A percentile compares a stretch with the other conserved stretches of the same genome.
These are phyloP conservation scores for Neurospora terricola DNA, from an alignment of 495 filamentous ascomycete species.

Conservation along the genomic window DNA sequence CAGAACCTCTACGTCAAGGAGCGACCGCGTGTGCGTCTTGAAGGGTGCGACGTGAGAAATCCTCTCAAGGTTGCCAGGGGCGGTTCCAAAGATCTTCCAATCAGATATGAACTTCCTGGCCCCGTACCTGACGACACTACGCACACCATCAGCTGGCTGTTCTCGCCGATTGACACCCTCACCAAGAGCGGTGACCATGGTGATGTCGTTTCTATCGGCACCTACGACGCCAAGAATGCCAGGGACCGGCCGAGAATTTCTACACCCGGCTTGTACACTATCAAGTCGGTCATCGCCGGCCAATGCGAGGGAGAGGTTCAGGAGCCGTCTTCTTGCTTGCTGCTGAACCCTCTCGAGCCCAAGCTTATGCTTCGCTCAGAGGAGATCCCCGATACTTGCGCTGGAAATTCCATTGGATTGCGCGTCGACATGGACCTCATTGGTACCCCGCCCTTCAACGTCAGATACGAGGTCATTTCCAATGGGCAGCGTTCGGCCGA, in stretches of 20 bases:
- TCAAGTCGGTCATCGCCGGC: slow-evolving; percentile 66
- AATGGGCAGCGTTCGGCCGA: slow-evolving; percentile 31
- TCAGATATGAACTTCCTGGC: slow-evolving; percentile 56
- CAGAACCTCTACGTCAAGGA: slow-evolving; percentile 80
- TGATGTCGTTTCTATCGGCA: slow-evolving; percentile 39
- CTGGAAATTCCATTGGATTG: slow-evolving; percentile 82
- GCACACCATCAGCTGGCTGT: slow-evolving; percentile 55
- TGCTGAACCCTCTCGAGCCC: slow-evolving; percentile 86
- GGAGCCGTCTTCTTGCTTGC: slow-evolving; percentile 81
- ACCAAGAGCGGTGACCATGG: slow-evolving; percentile 54
- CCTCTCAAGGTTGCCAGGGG: slow-evolving; percentile 79
- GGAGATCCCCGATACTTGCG: slow-evolving; percentile 87
- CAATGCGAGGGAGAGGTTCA: slow-evolving; percentile 80
- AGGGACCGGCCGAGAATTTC: slow-evolving; percentile 48
- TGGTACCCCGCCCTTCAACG: slow-evolving; percentile 78
- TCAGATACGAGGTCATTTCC: slow-evolving; percentile 61
- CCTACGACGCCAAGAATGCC: slow-evolving; percentile 41
- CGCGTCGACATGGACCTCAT: slow-evolving; percentile 77
- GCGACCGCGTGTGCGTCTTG: slow-evolving; percentile 60
- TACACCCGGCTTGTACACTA: slow-evolving; percentile 73
- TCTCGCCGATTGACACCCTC: slow-evolving; percentile 57
- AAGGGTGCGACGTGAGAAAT: slow-evolving; percentile 63
- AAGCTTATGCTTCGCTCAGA: slow-evolving; percentile 60
- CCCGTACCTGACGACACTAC: slow-evolving; percentile 42
- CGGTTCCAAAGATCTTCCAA: slow-evolving; percentile 53